Conservation (phyloP, 441 rosid genomes). For the Gossypium aridum region DNA sequence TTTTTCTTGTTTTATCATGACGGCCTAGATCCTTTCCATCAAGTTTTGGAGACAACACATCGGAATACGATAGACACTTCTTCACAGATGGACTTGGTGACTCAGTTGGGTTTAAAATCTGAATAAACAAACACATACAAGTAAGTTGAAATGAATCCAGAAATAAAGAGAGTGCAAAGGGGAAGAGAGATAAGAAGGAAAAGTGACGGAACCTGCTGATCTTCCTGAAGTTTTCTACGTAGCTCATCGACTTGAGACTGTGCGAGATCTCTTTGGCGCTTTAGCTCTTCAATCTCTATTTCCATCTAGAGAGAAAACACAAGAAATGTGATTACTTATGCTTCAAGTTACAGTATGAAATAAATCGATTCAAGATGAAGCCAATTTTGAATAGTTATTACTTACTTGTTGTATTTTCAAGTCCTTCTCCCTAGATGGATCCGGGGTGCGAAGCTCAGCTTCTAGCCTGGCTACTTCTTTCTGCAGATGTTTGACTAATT, state of each 20-base stretch:
- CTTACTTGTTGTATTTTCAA: slow-evolving; percentile 77
- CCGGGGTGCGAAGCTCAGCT: slow-evolving; percentile 95
- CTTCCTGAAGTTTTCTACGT: slow-evolving; percentile 67
- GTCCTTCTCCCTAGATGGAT: slow-evolving; percentile 78
- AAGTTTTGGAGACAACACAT: slow-evolving; percentile 40
- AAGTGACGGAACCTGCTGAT: no score
- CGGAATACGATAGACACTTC: slow-evolving; percentile 88
- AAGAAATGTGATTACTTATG: slow-evolving; percentile 4
- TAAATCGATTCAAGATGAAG: background rate
- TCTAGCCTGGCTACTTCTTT: slow-evolving; percentile 97
- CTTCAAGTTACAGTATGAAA: slow-evolving; percentile 2
- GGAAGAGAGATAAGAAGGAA: background rate
- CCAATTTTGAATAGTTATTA: background rate
- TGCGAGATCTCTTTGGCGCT: slow-evolving; percentile 84
- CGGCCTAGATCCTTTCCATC: slow-evolving; percentile 46
- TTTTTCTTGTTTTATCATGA: slow-evolving; percentile 55
- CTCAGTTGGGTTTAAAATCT: slow-evolving; percentile 45
- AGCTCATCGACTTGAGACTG: slow-evolving; percentile 73
- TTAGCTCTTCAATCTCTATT: slow-evolving; percentile 82
- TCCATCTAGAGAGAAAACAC: slow-evolving; percentile 54
- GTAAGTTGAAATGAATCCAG: slow-evolving; percentile 9
- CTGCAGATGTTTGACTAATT: slow-evolving; percentile 93
- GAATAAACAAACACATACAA: slow-evolving; percentile 20
- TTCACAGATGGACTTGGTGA: slow-evolving; percentile 58
- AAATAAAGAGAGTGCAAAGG: background rate